Conservation (phyloP, 768 basidiomycete genomes). For the Tulasnella calospora region DNA sequence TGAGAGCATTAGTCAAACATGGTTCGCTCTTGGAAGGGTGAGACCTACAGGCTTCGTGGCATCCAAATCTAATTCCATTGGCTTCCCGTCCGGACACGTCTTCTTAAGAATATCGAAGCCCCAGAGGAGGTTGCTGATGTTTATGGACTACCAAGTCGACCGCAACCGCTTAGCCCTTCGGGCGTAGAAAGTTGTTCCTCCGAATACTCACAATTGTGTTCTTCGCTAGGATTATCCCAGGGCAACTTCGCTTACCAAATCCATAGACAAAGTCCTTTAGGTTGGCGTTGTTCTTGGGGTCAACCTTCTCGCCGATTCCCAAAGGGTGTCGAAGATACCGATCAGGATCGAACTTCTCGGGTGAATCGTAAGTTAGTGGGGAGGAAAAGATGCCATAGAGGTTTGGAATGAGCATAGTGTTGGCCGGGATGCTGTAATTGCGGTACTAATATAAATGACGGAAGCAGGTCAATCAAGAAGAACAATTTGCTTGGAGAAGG, state of each 20-base stretch:
- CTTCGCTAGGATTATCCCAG: constrained; percentile 8
- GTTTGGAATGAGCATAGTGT: constrained; percentile 26
- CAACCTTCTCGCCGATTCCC: constrained; percentile 4
- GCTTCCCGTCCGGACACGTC: constrained; percentile 4
- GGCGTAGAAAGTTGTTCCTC: not conserved
- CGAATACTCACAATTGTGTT: constrained; percentile 1
- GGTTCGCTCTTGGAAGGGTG: not conserved
- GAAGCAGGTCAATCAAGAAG: not conserved
- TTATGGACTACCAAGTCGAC: constrained; percentile 3
- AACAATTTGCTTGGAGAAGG: not conserved
- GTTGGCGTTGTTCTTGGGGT: constrained; percentile 1
- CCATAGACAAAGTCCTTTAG: constrained; percentile 20
- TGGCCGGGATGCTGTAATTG: constrained; percentile 24
- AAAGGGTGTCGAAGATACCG: constrained; percentile 39
- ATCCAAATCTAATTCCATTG: constrained; percentile 8
- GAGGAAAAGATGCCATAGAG: constrained; percentile 39
- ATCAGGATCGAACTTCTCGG: constrained; percentile 47
- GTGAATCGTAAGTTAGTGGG: constrained; percentile 46
- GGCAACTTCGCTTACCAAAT: constrained; percentile 14
- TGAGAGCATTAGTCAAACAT: too few relatives aligned
- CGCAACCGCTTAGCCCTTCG: not conserved
- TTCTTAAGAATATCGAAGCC: constrained; percentile 12
- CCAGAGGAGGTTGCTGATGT: constrained; percentile 8
- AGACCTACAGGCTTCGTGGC: constrained; percentile 18
- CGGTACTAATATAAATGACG: constrained; percentile 19